Conservation (phyloP, 108 stramenopile species). For the Conticribra guillardii region DNA sequence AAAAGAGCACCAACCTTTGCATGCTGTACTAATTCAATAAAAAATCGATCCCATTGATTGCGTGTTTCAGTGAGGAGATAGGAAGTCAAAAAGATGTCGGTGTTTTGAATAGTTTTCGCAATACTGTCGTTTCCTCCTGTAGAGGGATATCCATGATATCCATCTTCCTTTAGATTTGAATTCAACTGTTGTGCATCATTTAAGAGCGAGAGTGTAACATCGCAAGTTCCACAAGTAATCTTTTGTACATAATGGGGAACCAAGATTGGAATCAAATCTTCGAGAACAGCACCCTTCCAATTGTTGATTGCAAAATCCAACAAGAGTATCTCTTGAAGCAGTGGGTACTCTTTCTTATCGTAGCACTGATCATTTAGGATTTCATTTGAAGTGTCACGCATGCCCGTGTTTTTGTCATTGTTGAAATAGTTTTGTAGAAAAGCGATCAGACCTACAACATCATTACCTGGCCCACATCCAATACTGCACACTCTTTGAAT, state of each 20-base stretch:
- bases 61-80: conserved; percentile 80
- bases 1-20: conserved; percentile 55
- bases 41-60: conserved; percentile 65
- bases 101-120: conserved; percentile 6
- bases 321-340: conserved; percentile 41
- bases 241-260: conserved; percentile 31
- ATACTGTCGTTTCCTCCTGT: conserved; percentile 10
- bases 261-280: conserved; percentile 54
- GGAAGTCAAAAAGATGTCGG: conserved; percentile 66
- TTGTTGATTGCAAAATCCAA: conserved; percentile 73
- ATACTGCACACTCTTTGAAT: conserved; percentile 54
- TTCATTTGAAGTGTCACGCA: no score
- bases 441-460: conserved; percentile 59
- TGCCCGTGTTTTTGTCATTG: not conserved
- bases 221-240: conserved; percentile 43
- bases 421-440: conserved; percentile 36
- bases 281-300: conserved; percentile 64
- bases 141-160: not conserved
- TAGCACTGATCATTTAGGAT: not conserved
- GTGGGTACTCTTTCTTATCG: not conserved
- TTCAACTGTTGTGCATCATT: not conserved
- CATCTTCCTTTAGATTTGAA: not conserved
- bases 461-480: conserved; percentile 82
- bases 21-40: conserved; percentile 40
- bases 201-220: conserved; percentile 57